Evolutionary conservation across 2,329 filamentous ascomycete genomes (phyloP).

Genomic region (Sphaerulina populicola): DNA sequence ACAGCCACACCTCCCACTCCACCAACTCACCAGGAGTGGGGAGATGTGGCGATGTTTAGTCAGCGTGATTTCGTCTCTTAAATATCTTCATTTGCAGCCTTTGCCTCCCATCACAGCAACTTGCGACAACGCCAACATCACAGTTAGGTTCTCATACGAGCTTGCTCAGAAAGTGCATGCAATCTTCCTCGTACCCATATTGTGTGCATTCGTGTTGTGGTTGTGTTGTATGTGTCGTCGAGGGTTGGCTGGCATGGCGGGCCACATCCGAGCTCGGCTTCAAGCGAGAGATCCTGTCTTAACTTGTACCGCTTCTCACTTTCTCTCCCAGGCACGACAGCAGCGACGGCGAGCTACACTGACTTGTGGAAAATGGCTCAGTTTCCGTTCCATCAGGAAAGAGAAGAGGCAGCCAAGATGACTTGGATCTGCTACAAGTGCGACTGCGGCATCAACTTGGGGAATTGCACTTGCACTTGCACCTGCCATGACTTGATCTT

Average conservation of each 20-base stretch:
- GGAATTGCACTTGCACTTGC: background rate
- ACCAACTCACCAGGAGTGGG: too few species aligned
- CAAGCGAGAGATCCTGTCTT: background rate
- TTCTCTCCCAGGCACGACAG: background rate
- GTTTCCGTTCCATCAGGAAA: background rate
- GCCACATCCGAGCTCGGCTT: background rate
- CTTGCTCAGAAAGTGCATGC: background rate
- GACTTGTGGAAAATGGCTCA: background rate
- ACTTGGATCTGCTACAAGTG: background rate
- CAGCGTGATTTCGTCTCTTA: too few species aligned
- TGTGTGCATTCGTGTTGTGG: background rate
- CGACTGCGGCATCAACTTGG: background rate
- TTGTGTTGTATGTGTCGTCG: background rate
- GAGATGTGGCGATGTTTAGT: too few species aligned
- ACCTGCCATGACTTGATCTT: background rate
- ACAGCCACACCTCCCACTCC: too few species aligned
- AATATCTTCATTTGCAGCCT: too few species aligned
- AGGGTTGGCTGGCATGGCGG: background rate
- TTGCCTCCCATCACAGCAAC: background rate
- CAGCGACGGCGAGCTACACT: background rate
- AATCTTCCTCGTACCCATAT: background rate
- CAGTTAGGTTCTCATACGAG: background rate
- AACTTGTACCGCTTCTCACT: background rate
- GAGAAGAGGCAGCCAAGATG: background rate
- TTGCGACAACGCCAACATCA: background rate